A percentile compares a stretch with the other conserved stretches of the same genome.
Evolutionary conservation across 1,139 yeast species (phyloP).

Genomic region (Candida sanyaensis): DNA sequence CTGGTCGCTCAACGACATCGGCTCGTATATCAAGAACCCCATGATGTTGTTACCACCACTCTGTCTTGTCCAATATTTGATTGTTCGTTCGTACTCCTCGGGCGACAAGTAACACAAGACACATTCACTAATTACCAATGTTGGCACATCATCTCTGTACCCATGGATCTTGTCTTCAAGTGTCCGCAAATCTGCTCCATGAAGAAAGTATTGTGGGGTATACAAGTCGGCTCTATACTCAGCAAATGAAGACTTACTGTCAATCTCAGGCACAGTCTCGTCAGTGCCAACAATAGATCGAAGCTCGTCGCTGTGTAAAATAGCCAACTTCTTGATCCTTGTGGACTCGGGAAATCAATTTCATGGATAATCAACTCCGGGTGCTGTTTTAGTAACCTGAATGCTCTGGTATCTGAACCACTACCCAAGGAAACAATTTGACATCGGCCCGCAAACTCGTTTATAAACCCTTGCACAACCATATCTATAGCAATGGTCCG

Average conservation of each 20-base stretch:
- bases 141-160: constrained; percentile 51
- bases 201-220: constrained; percentile 51
- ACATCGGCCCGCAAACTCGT: constrained; percentile 24
- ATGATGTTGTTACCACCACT: constrained; percentile 27
- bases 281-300: constrained; percentile 18
- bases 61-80: constrained; percentile 37
- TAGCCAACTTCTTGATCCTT: constrained; percentile 58
- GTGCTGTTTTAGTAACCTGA: constrained; percentile 39
- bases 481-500: constrained; percentile 65
- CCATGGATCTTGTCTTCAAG: constrained; percentile 15
- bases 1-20: constrained; percentile 70
- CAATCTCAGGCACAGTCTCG: constrained; percentile 14
- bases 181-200: constrained; percentile 57
- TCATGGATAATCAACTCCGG: constrained; percentile 56
- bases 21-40: constrained; percentile 74
- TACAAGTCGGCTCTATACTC: constrained; percentile 33
- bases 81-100: constrained; percentile 51
- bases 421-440: constrained; percentile 88
- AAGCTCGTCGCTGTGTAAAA: constrained; percentile 32
- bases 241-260: constrained; percentile 25
- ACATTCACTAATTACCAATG: constrained; percentile 83
- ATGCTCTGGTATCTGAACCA: constrained; percentile 91
- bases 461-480: constrained; percentile 53
- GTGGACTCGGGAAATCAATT: constrained; percentile 73
- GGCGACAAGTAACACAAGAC: constrained; percentile 81